phyloP scores from a whole-genome alignment of 805 yeast genomes.

The Jamesozyma lodderae region DNA sequence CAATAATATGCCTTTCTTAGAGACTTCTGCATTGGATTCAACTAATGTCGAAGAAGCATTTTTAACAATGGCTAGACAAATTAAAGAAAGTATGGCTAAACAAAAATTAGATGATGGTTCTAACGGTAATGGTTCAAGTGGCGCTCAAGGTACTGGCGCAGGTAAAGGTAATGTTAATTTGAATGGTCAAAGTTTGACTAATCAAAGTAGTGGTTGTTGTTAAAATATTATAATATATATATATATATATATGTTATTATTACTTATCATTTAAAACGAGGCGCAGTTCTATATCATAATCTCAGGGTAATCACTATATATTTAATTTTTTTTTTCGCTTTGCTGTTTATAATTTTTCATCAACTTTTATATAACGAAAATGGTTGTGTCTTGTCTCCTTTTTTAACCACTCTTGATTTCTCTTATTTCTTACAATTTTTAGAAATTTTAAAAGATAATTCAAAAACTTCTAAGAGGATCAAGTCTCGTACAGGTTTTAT shows the following conservation, averaged over 20 bases:
- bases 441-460: too few relatives aligned
- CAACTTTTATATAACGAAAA: too few relatives aligned
- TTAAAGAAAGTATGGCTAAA: slow-evolving; percentile 89
- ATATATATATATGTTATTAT: background rate
- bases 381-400: too few relatives aligned
- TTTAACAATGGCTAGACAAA: slow-evolving; percentile 97
- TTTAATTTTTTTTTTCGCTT: too few relatives aligned
- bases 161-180: slow-evolving; percentile 62
- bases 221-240: slow-evolving; percentile 13
- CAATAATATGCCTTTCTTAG: slow-evolving; percentile 81
- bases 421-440: too few relatives aligned
- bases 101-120: slow-evolving; percentile 32
- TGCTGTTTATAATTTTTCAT: too few relatives aligned
- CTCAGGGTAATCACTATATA: too few relatives aligned
- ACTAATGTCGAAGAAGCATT: slow-evolving; percentile 98
- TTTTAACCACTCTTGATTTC: too few relatives aligned
- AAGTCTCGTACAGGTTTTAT: too few relatives aligned
- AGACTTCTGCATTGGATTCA: slow-evolving; percentile 89
- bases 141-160: slow-evolving; percentile 19
- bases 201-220: slow-evolving; percentile 42
- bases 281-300: slow-evolving; percentile 1
- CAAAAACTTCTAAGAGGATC: too few relatives aligned
- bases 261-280: background rate
- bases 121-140: background rate
- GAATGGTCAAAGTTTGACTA: slow-evolving; percentile 54